Conservation (phyloP, 2,329 filamentous ascomycete genomes). For the Stromatinia cepivora region DNA sequence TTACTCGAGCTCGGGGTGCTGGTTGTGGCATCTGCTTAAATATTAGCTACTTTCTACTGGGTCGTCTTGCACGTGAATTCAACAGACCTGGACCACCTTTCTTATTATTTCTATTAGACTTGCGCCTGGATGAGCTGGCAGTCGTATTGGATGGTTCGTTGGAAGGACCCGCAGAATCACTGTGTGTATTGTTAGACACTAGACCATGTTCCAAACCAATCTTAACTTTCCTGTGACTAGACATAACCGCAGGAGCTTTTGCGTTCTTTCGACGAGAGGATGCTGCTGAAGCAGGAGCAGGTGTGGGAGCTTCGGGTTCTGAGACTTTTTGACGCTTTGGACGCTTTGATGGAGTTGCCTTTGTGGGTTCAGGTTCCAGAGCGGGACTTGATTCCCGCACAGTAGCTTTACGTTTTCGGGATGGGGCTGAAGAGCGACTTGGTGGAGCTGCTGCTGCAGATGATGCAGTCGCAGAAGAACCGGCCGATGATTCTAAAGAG, state of each 20-base stretch:
- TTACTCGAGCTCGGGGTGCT: constrained; percentile 37
- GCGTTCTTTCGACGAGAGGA: constrained; percentile 57
- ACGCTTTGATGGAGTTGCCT: constrained; percentile 53
- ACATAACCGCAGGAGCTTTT: constrained; percentile 67
- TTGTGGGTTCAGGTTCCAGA: constrained; percentile 42
- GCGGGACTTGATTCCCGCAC: constrained; percentile 53
- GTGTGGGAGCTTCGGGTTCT: constrained; percentile 46
- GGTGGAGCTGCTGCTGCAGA: constrained; percentile 43
- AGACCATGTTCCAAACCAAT: constrained; percentile 26
- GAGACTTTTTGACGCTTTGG: constrained; percentile 71
- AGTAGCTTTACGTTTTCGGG: constrained; percentile 76
- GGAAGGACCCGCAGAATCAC: constrained; percentile 63
- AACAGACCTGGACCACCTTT: constrained; percentile 49
- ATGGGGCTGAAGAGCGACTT: constrained; percentile 49
- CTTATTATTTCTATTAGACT: constrained; percentile 72
- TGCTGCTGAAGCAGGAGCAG: constrained; percentile 44
- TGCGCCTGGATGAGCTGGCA: constrained; percentile 67
- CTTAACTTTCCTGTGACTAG: constrained; percentile 65
- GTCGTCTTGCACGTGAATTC: constrained; percentile 42
- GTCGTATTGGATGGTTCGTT: constrained; percentile 55
- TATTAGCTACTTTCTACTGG: constrained; percentile 29
- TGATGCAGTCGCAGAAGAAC: constrained; percentile 45
- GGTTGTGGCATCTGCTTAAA: constrained; percentile 40
- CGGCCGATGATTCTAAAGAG: constrained; percentile 40
- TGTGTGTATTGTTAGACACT: constrained; percentile 42